phyloP scores from a whole-genome alignment of 2,329 filamentous ascomycete genomes.

The Ceratocystis destructans region DNA sequence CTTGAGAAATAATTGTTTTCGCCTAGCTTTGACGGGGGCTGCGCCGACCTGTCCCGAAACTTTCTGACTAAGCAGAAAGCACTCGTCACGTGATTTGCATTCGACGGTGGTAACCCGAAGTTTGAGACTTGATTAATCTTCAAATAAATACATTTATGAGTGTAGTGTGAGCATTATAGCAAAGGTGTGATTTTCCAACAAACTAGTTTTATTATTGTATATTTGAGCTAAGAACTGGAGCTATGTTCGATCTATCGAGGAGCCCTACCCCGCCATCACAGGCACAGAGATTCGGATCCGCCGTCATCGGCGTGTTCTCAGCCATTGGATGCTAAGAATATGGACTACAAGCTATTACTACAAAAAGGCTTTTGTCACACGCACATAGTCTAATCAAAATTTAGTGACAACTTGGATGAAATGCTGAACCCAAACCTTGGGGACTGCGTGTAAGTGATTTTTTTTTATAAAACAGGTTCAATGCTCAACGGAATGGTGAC shows the following conservation, averaged over 20 bases:
- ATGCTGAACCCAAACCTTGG: neutral
- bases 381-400: no score
- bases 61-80: constrained; percentile 13
- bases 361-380: no score
- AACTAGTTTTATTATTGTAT: neutral
- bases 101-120: neutral
- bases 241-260: neutral
- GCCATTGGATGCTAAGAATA: neutral
- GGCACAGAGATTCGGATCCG: neutral
- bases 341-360: neutral
- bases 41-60: constrained; percentile 18
- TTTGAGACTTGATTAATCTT: neutral
- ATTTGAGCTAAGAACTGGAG: no score
- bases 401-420: no score
- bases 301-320: neutral
- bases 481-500: neutral
- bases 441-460: neutral
- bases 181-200: no score
- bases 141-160: no score
- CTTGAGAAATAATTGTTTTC: constrained; percentile 18
- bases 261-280: constrained; percentile 4
- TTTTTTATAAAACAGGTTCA: neutral
- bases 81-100: neutral
- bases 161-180: neutral
- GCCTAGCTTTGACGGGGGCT: constrained; percentile 12